Base-by-base conservation (phyloP, 805 yeast species). In the Candida alai region DNA sequence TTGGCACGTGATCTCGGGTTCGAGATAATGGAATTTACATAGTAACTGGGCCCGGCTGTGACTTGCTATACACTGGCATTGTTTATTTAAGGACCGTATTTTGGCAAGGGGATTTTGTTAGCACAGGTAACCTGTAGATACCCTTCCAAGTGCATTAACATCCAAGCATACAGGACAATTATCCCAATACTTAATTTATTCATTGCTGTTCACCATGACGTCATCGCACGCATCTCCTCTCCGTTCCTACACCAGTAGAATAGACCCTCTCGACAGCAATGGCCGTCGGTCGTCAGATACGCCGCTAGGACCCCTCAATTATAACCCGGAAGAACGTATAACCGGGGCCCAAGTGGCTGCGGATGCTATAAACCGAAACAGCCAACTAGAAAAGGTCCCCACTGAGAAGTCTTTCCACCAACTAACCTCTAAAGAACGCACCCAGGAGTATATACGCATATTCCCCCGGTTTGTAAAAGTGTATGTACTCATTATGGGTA, bases 401-500 rank as follows among this genome's bases (percentile, higher is more conserved):
- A 9, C 21, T 9, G 18, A 17, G 10, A 28, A 15, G 7, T 12
- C 37, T 4, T 8, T n/a, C 27, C n/a, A n/a, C 5, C 13, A 24
- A 30, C 19, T 36, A n/a, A 36, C 40, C 5, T 5, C 7, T 6
- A 23, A 25, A 19, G 32, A 36, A 19, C 25, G 40, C 16, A 19
- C 10, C 6, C 17, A 24, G 6, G 40, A 36, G 16, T 36, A 36
- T 15, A 11, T 31, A n/a, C 13, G 15, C 13, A 36, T 32, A 9
- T 15, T 26, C 7, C 36, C 42, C 30, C 38, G 37, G 34, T 47
- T 54, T 17, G 17, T 37, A 26, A 30, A 29, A 15, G 53, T 49
- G 12, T 52, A 48, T 33, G 29, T 54, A 30, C 30, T 38, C 28
- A 36, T 58, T 19, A 45, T 53, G 37, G 28, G 36, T 31, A 27